phyloP scores from a whole-genome alignment of 805 yeast species.

The Candida coquimbonensis region DNA sequence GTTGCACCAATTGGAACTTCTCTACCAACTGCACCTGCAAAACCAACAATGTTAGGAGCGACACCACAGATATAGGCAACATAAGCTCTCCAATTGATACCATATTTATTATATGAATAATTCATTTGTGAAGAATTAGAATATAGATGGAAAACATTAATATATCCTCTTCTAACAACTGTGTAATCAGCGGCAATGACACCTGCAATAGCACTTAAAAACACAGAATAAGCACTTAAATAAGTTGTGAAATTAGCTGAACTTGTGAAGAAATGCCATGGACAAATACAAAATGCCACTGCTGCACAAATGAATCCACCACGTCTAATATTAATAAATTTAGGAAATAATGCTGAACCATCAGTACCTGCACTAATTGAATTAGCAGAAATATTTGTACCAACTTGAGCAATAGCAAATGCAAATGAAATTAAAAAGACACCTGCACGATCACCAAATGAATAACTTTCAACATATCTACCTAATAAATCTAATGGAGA shows the following conservation, averaged over 20 bases:
- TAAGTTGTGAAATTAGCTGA: constrained; percentile 74
- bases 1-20: constrained; percentile 76
- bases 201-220: constrained; percentile 78
- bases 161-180: constrained; percentile 65
- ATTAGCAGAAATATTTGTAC: constrained; percentile 67
- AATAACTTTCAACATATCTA: constrained; percentile 30
- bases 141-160: constrained; percentile 61
- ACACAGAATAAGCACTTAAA: constrained; percentile 72
- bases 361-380: constrained; percentile 65
- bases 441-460: constrained; percentile 59
- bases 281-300: constrained; percentile 65
- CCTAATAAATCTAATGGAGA: constrained; percentile 30
- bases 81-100: constrained; percentile 80
- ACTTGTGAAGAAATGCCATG: constrained; percentile 71
- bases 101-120: constrained; percentile 56
- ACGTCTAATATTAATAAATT: constrained; percentile 61
- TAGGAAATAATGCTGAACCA: constrained; percentile 57
- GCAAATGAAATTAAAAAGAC: constrained; percentile 64
- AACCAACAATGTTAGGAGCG: constrained; percentile 78
- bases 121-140: constrained; percentile 31
- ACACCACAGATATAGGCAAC: constrained; percentile 77
- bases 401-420: constrained; percentile 68
- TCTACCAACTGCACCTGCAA: constrained; percentile 72
- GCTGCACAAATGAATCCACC: constrained; percentile 74
- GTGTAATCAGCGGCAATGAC: constrained; percentile 62